phyloP scores from a whole-genome alignment of 2,329 filamentous ascomycete species.

The Calonectria fujianensis region DNA sequence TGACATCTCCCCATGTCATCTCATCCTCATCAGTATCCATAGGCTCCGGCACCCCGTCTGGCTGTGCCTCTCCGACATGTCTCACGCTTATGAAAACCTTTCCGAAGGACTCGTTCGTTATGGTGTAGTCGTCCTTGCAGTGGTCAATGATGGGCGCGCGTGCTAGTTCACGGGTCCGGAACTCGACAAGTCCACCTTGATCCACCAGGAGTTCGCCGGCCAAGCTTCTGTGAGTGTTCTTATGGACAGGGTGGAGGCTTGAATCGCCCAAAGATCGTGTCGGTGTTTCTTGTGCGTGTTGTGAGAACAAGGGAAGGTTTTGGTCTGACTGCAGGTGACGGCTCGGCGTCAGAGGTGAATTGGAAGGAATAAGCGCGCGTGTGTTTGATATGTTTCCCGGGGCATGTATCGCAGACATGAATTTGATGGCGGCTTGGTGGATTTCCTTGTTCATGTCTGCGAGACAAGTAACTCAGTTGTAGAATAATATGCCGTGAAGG shows the following conservation, averaged over 20 bases:
- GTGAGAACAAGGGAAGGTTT: neutral
- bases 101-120: neutral
- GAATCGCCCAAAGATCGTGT: neutral
- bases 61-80: neutral
- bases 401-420: neutral
- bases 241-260: neutral
- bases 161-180: rapidly evolving
- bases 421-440: neutral
- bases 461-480: no score
- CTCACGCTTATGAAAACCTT: neutral
- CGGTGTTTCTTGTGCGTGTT: neutral
- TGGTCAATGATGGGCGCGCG: neutral
- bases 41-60: neutral
- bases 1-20: constrained; percentile 32
- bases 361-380: no score
- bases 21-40: constrained; percentile 36
- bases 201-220: neutral
- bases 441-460: neutral
- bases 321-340: no score
- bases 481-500: neutral
- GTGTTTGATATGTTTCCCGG: no score
- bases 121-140: rapidly evolving
- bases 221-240: neutral
- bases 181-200: neutral
- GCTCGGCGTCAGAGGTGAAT: no score